Evolutionary conservation across 2,329 filamentous ascomycete species (phyloP).

Genomic region (Aureobasidium sp.): DNA sequence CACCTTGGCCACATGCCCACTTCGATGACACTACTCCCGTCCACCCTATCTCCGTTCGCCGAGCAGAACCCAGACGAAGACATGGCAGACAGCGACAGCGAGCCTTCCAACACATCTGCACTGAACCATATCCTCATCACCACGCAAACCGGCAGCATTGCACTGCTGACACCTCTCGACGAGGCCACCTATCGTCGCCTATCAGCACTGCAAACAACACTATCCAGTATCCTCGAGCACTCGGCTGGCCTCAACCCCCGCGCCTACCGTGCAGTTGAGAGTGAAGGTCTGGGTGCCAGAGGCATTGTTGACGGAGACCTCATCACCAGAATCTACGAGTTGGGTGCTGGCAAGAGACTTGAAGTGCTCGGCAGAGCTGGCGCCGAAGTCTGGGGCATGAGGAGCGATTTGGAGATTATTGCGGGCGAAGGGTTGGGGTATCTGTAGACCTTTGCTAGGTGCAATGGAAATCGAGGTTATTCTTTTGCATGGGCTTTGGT

Average conservation of each 20-base stretch:
- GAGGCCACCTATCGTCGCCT: constrained; percentile 81
- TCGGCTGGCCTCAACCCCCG: constrained; percentile 76
- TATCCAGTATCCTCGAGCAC: constrained; percentile 69
- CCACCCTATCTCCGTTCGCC: constrained; percentile 45
- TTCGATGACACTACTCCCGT: constrained; percentile 67
- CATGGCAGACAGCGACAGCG: constrained; percentile 18
- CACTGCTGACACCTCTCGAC: constrained; percentile 67
- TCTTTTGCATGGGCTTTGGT: not conserved
- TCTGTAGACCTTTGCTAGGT: constrained; percentile 27
- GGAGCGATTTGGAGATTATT: constrained; percentile 61
- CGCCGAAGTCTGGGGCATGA: constrained; percentile 57
- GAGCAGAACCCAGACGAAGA: constrained; percentile 27
- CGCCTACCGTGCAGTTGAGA: constrained; percentile 59
- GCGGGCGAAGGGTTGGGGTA: constrained; percentile 58
- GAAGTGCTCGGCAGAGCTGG: constrained; percentile 73
- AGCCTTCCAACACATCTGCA: constrained; percentile 23
- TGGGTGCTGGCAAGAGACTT: constrained; percentile 61
- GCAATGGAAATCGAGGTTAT: not conserved
- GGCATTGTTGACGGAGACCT: constrained; percentile 74
- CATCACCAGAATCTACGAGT: constrained; percentile 66
- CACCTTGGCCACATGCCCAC: constrained; percentile 74
- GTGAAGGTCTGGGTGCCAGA: constrained; percentile 45
- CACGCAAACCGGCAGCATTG: constrained; percentile 68
- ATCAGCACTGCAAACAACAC: constrained; percentile 70
- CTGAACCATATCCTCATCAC: constrained; percentile 58